Evolutionary conservation across 805 yeast genomes (phyloP).

Genomic region (Diddensiella caesifluorescens): DNA sequence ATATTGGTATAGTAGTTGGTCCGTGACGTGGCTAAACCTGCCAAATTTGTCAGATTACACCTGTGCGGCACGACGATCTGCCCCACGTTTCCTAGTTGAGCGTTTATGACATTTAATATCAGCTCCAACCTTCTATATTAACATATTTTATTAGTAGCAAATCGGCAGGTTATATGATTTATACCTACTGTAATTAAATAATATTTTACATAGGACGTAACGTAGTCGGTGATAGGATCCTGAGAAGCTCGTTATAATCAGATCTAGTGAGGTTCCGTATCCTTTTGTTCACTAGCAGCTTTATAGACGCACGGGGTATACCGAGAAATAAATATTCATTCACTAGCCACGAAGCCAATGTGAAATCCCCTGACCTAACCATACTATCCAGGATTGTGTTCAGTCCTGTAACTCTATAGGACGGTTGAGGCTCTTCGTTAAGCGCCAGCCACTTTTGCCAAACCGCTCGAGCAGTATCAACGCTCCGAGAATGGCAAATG

Average conservation of each 20-base stretch:
- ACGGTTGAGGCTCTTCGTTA: slow-evolving; percentile 18
- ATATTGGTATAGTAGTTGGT: neutral
- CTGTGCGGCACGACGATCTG: too few relatives aligned
- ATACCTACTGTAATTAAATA: too few relatives aligned
- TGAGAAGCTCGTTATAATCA: neutral
- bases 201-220: too few relatives aligned
- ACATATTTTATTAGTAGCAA: too few relatives aligned
- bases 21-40: neutral
- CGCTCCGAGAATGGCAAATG: slow-evolving; percentile 3
- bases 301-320: neutral
- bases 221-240: neutral
- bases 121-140: too few relatives aligned
- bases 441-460: slow-evolving; percentile 17
- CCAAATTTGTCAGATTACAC: neutral
- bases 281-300: neutral
- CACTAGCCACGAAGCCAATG: slow-evolving; percentile 9
- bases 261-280: neutral
- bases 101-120: too few relatives aligned
- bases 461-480: slow-evolving; percentile 10
- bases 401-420: neutral
- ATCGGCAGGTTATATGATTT: too few relatives aligned
- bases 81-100: too few relatives aligned
- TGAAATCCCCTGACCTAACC: neutral
- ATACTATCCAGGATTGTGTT: slow-evolving; percentile 10
- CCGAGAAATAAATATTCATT: slow-evolving; percentile 10